Evolutionary conservation across 345 rosid genomes (phyloP), one percentile per base, ranked within the genome.

Genomic region (Eucalyptus curtisii): DNA sequence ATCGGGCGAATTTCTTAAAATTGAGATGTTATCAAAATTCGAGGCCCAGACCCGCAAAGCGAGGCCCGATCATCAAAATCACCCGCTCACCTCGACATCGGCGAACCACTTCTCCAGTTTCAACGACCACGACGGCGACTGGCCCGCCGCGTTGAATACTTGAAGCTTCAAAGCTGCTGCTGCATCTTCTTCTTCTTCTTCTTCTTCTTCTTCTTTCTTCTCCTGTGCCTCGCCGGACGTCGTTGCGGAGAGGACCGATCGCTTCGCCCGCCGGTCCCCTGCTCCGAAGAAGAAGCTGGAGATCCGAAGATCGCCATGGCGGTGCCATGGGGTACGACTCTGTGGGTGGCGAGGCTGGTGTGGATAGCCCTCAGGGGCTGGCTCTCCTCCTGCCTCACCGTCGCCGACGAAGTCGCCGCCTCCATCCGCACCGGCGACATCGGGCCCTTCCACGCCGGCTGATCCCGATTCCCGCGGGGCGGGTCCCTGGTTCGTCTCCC

Each of bases 351-450:
- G 80, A 94, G 87, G 91, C 87, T 94, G 94, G 98, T 96, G 37
- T 94, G 95, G 98, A 16, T 93, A 37, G 95, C 95, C 49, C 92
- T 98, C 5, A 89, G 88, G 13, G 96, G 98, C n/a, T 97, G 97
- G 95, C 92, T 96, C 45, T 94, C 94, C 90, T 95, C 99, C 37
- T 96, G 98, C 89, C 91, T 98, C 89, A 89, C 95, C 47, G 95
- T 98, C 48, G 99, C 99, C 88, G 98, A 97, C 89, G 99, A 97
- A 88, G 86, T 98, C 87, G 98, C 99, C 86, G 55, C 86, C 90
- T 95, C 97, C 88, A 86, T 97, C 24, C 91, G 99, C 91, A 93
- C 93, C 86, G 98, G 98, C 47, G 99, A 97, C 92, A 96, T 98
- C 89, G 96, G 98, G 42, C 96, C 97, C 90, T 96, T 97, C 89